Percentiles rank a stretch among this genome's conserved stretches.
phyloP scores from a whole-genome alignment of 1,284 basidiomycete genomes.

The Ceratobasidium sp. region DNA sequence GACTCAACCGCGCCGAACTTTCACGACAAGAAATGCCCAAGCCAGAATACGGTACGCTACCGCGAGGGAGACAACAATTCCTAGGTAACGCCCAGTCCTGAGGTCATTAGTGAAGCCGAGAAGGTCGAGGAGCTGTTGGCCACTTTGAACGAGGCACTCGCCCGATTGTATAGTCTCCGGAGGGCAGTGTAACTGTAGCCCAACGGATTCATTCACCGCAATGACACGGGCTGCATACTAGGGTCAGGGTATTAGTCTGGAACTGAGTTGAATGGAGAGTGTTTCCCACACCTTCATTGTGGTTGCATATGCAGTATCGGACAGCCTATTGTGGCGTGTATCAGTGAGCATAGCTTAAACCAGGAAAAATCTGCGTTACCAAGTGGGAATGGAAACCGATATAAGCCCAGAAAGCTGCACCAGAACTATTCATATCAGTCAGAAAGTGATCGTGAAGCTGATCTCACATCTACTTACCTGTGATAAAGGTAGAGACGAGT shows the following conservation, averaged over 20 bases:
- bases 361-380: constrained; percentile 56
- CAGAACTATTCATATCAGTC: constrained; percentile 24
- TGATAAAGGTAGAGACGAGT: constrained; percentile 51
- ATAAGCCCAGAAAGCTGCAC: constrained; percentile 59
- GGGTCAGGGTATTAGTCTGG: background rate
- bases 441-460: background rate
- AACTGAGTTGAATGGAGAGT: no score
- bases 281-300: constrained; percentile 50
- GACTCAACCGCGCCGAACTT: constrained; percentile 30
- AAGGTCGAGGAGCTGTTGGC: constrained; percentile 59
- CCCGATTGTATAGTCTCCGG: constrained; percentile 56
- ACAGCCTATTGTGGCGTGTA: constrained; percentile 39
- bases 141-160: constrained; percentile 60
- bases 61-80: constrained; percentile 57
- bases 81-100: constrained; percentile 57
- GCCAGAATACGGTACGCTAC: constrained; percentile 48
- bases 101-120: constrained; percentile 58
- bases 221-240: constrained; percentile 56
- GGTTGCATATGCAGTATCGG: constrained; percentile 48
- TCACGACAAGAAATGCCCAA: constrained; percentile 46
- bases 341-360: constrained; percentile 26
- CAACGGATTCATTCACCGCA: constrained; percentile 62
- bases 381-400: constrained; percentile 59
- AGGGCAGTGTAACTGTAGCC: constrained; percentile 59
- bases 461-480: constrained; percentile 9